Conservation (phyloP, 2,329 filamentous ascomycete species). For the Hypoxylon sp. region DNA sequence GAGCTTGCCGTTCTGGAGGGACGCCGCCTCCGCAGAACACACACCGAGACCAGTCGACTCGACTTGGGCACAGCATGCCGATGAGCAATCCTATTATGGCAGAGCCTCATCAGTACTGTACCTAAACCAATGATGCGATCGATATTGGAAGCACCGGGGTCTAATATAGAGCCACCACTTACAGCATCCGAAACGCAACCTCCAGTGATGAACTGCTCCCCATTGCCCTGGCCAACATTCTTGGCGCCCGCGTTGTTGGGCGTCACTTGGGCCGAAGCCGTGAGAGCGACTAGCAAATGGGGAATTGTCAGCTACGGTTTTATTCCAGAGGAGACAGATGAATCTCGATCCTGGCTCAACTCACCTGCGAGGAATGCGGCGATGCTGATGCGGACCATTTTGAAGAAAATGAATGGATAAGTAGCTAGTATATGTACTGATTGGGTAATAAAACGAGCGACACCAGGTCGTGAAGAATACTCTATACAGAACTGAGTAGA, state of each 20-base stretch:
- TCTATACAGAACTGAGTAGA: constrained; percentile 28
- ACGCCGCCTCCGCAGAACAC: constrained; percentile 42
- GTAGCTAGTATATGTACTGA: constrained; percentile 9
- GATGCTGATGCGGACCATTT: constrained; percentile 56
- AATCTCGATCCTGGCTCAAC: constrained; percentile 30
- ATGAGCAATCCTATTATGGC: constrained; percentile 50
- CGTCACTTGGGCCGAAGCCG: constrained; percentile 52
- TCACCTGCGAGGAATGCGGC: constrained; percentile 52
- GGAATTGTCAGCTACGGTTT: constrained; percentile 33
- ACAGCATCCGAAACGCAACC: constrained; percentile 55
- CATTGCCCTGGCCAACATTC: constrained; percentile 55
- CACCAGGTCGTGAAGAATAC: constrained; percentile 37
- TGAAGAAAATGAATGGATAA: constrained; percentile 40
- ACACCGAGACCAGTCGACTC: constrained; percentile 40
- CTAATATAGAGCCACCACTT: constrained; percentile 14
- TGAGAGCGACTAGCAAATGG: constrained; percentile 49
- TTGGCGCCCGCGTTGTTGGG: constrained; percentile 56
- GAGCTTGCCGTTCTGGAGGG: constrained; percentile 56
- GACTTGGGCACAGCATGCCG: constrained; percentile 54
- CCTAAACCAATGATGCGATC: background rate
- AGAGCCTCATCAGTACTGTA: constrained; percentile 3
- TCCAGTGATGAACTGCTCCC: constrained; percentile 57
- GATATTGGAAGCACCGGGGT: background rate
- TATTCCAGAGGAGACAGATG: background rate
- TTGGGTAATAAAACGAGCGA: constrained; percentile 26